Evolutionary conservation across 352 stramenopile genomes (phyloP), one percentile per base, ranked within the genome.

Genomic region (Phytophthora megakarya): DNA sequence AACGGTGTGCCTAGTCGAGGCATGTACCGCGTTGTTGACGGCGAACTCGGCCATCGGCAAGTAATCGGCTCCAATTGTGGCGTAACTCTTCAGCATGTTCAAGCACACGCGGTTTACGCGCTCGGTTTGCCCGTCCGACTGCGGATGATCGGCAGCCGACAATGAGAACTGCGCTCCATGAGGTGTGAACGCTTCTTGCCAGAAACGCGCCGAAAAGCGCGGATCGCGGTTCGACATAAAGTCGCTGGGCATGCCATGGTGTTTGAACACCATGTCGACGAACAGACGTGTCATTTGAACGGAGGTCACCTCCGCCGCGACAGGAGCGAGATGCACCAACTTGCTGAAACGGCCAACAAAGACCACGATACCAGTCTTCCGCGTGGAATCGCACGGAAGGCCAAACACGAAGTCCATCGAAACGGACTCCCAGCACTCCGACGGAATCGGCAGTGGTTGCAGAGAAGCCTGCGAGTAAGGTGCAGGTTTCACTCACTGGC

Each of bases 341-440:
- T 52, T 55, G 45, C 44, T 48, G 4, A 45, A 57, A 3, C 55
- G 45, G 55, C 47, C 44, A n/a, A 39, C 45, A 44, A 57, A 55
- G 28, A 50, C 33, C 33, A 37, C 48, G 5, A 50, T 40, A 2
- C 33, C 33, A 3, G 45, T 53, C 42, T 38, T 50, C 38, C 38
- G 32, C 3, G n/a, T 23, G 32, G 19, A 32, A 32, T 52, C 22
- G 19, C 52, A 45, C 12, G 47, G 19, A 13, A 45, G 21, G 10
- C 21, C 33, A 25, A 51, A 51, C n/a, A 38, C 26, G 26, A 51
- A 51, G 44, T 51, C 25, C 44, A 51, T 39, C 38, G 25, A 26
- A 2, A 26, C 26, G 44, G n/a, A 51, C 15, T 38, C 15, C 44
- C 13, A 51, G 26, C 25, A 18, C n/a, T 26, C 7, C 0, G 25